A percentile compares a stretch with the other conserved stretches of the same genome.
Evolutionary conservation across 306 rosid species (phyloP).

Genomic region (Oxytropis ochrocephala): DNA sequence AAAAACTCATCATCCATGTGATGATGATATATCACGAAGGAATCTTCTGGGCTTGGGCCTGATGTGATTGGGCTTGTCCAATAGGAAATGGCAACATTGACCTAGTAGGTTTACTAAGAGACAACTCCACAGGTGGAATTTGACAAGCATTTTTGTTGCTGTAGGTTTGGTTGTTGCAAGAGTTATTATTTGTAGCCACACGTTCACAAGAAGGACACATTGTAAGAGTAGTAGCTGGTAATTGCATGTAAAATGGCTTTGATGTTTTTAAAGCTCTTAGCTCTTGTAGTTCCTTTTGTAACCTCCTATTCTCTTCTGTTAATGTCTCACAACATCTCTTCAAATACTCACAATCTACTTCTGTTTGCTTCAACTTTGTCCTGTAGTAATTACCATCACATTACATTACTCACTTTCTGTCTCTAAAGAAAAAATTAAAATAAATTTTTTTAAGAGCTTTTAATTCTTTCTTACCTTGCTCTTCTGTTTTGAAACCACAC

Average conservation of each 20-base stretch:
- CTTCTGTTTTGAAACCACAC: conserved; percentile 99
- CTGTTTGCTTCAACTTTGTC: conserved; percentile 97
- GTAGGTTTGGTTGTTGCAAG: conserved; percentile 8
- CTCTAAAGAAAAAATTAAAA: neutral
- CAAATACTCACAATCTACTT: conserved; percentile 90
- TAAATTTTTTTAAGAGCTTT: neutral
- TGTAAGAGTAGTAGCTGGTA: conserved; percentile 96
- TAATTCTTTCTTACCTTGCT: conserved; percentile 53
- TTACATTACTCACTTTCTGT: neutral
- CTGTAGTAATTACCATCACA: conserved; percentile 16
- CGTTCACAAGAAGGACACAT: conserved; percentile 98
- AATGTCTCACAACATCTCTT: conserved; percentile 91
- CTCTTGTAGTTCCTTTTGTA: conserved; percentile 91
- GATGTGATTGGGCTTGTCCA: conserved; percentile 23
- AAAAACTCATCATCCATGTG: too few species aligned
- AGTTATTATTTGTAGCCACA: conserved; percentile 45
- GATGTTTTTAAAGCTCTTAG: conserved; percentile 78
- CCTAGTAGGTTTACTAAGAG: too few species aligned
- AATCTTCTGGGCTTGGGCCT: conserved; percentile 38
- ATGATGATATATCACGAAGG: conserved; percentile 27
- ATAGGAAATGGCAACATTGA: conserved; percentile 27
- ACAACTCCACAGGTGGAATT: too few species aligned
- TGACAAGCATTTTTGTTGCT: neutral
- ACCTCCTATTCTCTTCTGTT: conserved; percentile 87
- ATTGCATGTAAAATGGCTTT: conserved; percentile 95